phyloP scores from a whole-genome alignment of 2,329 filamentous ascomycete genomes.

The Stachybotrys echinatus region DNA sequence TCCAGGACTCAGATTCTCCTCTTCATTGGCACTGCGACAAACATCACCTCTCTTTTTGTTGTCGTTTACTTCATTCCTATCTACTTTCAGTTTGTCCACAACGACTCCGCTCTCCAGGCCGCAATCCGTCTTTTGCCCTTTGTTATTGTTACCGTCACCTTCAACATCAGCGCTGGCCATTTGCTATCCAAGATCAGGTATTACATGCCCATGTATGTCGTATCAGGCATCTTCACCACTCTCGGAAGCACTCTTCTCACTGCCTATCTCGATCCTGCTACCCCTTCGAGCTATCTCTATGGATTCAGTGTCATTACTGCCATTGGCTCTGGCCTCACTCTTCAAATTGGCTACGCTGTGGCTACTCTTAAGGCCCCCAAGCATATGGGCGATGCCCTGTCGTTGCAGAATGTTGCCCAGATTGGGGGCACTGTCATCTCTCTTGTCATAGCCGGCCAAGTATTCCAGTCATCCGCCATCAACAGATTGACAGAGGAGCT shows the following conservation, averaged over 20 bases:
- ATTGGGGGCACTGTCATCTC: conserved; percentile 16
- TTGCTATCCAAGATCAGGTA: conserved; percentile 4
- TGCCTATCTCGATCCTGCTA: conserved; percentile 2
- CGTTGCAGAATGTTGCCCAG: conserved; percentile 21
- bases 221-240: conserved; percentile 6
- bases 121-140: conserved; percentile 9
- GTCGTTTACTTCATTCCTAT: conserved; percentile 10
- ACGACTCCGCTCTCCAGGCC: conserved; percentile 6
- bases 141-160: conserved; percentile 2
- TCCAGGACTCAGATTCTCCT: conserved; percentile 8
- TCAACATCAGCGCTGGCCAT: conserved; percentile 2
- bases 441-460: conserved; percentile 19
- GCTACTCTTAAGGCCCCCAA: conserved; percentile 15
- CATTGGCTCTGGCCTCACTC: conserved; percentile 7
- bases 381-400: conserved; percentile 8
- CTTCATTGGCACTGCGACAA: conserved; percentile 5
- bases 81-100: conserved; percentile 11
- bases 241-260: conserved; percentile 5
- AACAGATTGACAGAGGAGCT: conserved; percentile 2
- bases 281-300: conserved; percentile 8
- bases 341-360: conserved; percentile 22
- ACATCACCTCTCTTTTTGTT: conserved; percentile 5
- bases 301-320: conserved; percentile 9
- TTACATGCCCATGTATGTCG: conserved; percentile 7
- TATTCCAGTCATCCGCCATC: conserved; percentile 23